These are phyloP conservation scores for Dryas alaskensis DNA, from an alignment of 306 rosid species.

Conservation along the genomic window DNA sequence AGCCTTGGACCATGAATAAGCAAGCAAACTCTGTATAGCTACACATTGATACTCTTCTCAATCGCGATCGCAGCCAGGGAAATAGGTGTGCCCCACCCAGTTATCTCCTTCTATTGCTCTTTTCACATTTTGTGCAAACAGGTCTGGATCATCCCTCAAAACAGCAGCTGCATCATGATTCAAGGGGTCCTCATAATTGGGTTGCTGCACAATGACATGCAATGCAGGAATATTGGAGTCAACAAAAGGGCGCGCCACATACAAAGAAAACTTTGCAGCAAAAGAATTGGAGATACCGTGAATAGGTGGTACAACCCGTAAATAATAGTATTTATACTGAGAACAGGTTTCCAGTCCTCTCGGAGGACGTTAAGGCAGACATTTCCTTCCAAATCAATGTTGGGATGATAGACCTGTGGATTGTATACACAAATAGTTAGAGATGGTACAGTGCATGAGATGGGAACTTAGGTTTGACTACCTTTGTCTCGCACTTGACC, in stretches of 20 bases:
- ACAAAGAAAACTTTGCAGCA: background rate
- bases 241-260: background rate
- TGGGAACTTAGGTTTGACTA: background rate
- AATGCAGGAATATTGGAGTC: background rate
- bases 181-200: constrained; percentile 38
- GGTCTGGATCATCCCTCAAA: constrained; percentile 34
- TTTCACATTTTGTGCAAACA: constrained; percentile 38
- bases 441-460: background rate
- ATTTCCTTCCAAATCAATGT: constrained; percentile 49
- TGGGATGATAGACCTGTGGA: constrained; percentile 48
- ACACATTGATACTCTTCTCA: background rate
- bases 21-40: background rate
- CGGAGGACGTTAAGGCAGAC: constrained; percentile 45
- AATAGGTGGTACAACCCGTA: constrained; percentile 41
- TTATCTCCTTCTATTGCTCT: constrained; percentile 37
- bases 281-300: constrained; percentile 28
- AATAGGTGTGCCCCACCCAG: constrained; percentile 24
- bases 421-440: background rate
- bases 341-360: constrained; percentile 49
- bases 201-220: constrained; percentile 24
- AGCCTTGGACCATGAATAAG: background rate
- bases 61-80: constrained; percentile 26
- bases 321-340: constrained; percentile 37
- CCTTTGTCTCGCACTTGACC: constrained; percentile 49
- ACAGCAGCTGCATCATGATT: constrained; percentile 43